Conservation (phyloP, 129 eudicot species). For the Lonicera japonica region DNA sequence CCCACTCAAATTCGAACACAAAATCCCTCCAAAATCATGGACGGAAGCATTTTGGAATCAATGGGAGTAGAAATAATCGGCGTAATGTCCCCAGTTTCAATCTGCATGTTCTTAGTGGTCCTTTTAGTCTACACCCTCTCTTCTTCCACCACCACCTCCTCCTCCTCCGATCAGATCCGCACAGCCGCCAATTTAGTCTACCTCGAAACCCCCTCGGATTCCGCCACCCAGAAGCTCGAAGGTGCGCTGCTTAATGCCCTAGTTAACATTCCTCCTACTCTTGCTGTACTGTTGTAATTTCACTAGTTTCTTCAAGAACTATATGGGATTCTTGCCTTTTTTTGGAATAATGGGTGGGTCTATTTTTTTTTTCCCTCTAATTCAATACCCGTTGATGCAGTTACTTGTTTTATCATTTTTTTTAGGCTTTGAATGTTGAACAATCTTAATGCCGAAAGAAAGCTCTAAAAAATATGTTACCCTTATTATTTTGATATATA, state of each 20-base stretch:
- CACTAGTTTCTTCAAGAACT: slow-evolving; percentile 66
- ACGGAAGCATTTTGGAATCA: slow-evolving; percentile 61
- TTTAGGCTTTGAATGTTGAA: too few species aligned
- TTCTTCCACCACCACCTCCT: slow-evolving; percentile 17
- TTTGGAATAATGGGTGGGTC: slow-evolving; percentile 72
- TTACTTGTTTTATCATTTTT: slow-evolving; percentile 47
- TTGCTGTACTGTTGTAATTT: slow-evolving; percentile 82
- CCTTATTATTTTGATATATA: too few species aligned
- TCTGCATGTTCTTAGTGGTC: slow-evolving; percentile 91
- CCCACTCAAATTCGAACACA: not conserved
- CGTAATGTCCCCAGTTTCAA: slow-evolving; percentile 91
- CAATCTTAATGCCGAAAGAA: too few species aligned
- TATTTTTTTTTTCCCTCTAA: slow-evolving; percentile 39
- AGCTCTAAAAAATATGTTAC: too few species aligned
- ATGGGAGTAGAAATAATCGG: slow-evolving; percentile 75
- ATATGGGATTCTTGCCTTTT: slow-evolving; percentile 83
- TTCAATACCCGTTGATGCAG: slow-evolving; percentile 53
- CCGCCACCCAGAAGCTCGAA: slow-evolving; percentile 62
- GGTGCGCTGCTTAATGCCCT: slow-evolving; percentile 79
- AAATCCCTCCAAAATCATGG: slow-evolving; percentile 31
- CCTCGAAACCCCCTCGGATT: slow-evolving; percentile 64
- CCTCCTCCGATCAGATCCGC: slow-evolving; percentile 47
- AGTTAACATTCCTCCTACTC: slow-evolving; percentile 77
- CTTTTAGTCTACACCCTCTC: slow-evolving; percentile 70
- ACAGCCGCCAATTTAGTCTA: slow-evolving; percentile 95